Conservation (phyloP, 768 basidiomycete genomes). For the Dioszegia crocea region DNA sequence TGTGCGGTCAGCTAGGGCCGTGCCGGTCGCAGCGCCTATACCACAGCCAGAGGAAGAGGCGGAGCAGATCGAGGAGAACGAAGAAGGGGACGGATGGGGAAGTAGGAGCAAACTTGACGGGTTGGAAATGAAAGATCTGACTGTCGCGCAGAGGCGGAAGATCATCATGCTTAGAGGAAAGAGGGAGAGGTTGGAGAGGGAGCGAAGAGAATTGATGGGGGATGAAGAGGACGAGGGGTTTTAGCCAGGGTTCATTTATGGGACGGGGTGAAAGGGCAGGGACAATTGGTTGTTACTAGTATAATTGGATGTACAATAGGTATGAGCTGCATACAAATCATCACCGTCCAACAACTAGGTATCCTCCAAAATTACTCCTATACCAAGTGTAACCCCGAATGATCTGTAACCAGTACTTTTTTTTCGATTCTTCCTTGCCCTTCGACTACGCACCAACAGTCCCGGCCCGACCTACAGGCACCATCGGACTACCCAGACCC, state of each 20-base stretch:
- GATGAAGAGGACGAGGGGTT: not conserved
- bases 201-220: conserved; percentile 27
- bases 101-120: conserved; percentile 14
- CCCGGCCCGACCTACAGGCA: not conserved
- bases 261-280: not conserved
- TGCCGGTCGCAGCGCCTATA: not conserved
- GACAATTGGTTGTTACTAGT: too few relatives aligned
- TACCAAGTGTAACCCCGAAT: too few relatives aligned
- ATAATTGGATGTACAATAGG: too few relatives aligned
- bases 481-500: not conserved
- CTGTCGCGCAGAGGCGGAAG: conserved; percentile 35
- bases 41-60: not conserved
- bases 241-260: not conserved
- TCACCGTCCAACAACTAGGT: too few relatives aligned
- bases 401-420: too few relatives aligned
- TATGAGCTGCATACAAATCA: not conserved
- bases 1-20: conserved; percentile 23
- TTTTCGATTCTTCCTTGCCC: not conserved
- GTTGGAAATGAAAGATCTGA: conserved; percentile 33
- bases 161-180: conserved; percentile 42
- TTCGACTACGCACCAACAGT: not conserved
- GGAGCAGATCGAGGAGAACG: conserved; percentile 1
- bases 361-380: too few relatives aligned
- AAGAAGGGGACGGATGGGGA: not conserved
- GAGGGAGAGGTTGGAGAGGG: conserved; percentile 43